Evolutionary conservation across 169 alveolate genomes (phyloP), one percentile per base, ranked within the genome.

Genomic region (Plasmodium malariae): DNA sequence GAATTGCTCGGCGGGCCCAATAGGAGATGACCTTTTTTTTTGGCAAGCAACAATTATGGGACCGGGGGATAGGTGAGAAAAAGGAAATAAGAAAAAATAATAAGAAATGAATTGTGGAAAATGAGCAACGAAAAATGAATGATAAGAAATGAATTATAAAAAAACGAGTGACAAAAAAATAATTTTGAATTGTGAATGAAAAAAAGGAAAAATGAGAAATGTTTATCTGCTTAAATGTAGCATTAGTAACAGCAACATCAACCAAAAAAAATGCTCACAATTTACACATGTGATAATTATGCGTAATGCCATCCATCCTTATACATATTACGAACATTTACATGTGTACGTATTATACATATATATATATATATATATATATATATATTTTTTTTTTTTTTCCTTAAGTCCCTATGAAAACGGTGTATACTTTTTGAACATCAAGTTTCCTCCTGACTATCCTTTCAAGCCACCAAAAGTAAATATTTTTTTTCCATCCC

Each of bases 11-110:
- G 99, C 99, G 36, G 99, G 99, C 6, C 99, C 99, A 14, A 97
- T 97, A 26, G 99, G 98, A 32, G 99, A 98, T 74, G 99, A 99
- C 91, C 94, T 97, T 95, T 98, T 97, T 94, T 98, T 98, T 92
- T 99, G 99, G 99, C 99, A 98, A 91, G 99, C 99, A 19, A 98
- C 99, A n/a, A 98, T 98, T 83, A 97, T 98, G 99, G 99, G 99
- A 43, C 99, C 99, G 1, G 98, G 97, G 28, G 99, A 98, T 92
- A 96, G 98, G 97, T 95, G 37, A 37, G 90, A 48, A 45, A 70
- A 57, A 24, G 55, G 28, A 87, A 60, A 49, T 43, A 43, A 63
- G 59, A 78, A 43, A 43, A 57, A 49, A 83, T 43, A 54, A 19
- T n/a, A n/a, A n/a, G n/a, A n/a, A n/a, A n/a, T n/a, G n/a, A n/a